Evolutionary conservation across 805 yeast genomes (phyloP).

Genomic region (Wickerhamiella cacticola): DNA sequence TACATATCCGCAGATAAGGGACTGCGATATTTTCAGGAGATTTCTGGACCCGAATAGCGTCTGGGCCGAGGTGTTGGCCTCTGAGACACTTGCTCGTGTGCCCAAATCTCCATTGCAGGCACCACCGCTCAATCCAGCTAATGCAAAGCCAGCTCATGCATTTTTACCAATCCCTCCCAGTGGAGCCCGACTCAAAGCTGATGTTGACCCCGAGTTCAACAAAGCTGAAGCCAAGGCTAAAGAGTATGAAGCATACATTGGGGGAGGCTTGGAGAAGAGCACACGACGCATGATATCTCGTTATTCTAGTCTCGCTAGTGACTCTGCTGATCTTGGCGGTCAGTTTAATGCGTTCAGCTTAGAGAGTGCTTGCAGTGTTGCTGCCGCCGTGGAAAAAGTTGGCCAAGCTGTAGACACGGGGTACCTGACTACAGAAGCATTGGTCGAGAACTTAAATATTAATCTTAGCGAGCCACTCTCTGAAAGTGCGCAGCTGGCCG

Average conservation of each 20-base stretch:
- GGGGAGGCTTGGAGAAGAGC: constrained; percentile 42
- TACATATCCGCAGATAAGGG: constrained; percentile 42
- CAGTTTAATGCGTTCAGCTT: constrained; percentile 48
- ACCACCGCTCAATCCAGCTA: constrained; percentile 49
- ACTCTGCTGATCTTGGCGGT: constrained; percentile 68
- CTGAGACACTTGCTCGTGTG: constrained; percentile 44
- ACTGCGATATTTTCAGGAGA: constrained; percentile 52
- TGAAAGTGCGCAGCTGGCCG: constrained; percentile 56
- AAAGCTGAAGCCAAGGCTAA: constrained; percentile 35
- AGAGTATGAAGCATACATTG: constrained; percentile 37
- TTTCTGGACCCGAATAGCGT: constrained; percentile 76
- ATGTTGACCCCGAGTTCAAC: constrained; percentile 29
- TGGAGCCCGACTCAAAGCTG: constrained; percentile 29
- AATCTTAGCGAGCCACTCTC: constrained; percentile 58
- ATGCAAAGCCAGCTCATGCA: constrained; percentile 47
- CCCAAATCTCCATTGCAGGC: constrained; percentile 44
- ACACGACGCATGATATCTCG: constrained; percentile 44
- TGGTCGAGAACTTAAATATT: constrained; percentile 42
- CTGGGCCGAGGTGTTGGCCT: constrained; percentile 62
- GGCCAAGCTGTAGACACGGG: constrained; percentile 74
- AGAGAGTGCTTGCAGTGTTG: constrained; percentile 33
- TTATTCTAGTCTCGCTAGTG: constrained; percentile 47
- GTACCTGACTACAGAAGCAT: constrained; percentile 39
- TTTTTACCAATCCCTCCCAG: constrained; percentile 51
- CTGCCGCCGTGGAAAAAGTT: constrained; percentile 59